phyloP scores from a whole-genome alignment of 208 protist genomes.

The Crithidia fasciculata region DNA sequence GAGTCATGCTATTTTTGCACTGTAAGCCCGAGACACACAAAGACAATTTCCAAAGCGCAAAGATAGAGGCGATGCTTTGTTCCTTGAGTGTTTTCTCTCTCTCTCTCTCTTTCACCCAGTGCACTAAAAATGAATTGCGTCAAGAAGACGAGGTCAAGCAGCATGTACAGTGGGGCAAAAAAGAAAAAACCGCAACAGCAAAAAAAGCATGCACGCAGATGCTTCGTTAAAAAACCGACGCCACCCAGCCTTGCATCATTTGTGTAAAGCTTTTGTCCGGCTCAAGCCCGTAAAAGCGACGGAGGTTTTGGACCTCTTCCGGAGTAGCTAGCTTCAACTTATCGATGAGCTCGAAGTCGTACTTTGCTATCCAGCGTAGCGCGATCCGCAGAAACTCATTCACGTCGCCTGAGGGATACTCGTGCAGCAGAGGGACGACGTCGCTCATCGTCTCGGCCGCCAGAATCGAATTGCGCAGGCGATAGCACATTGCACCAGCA shows the following conservation, averaged over 20 bases:
- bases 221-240: slow-evolving; percentile 22
- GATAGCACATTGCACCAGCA: slow-evolving; percentile 62
- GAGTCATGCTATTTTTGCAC: too few relatives aligned
- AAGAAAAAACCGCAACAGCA: background rate
- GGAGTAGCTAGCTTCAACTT: slow-evolving; percentile 41
- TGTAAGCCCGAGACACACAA: too few relatives aligned
- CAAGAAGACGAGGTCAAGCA: too few relatives aligned
- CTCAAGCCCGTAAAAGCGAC: slow-evolving; percentile 32
- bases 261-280: slow-evolving; percentile 11
- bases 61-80: too few relatives aligned
- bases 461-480: slow-evolving; percentile 52
- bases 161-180: background rate
- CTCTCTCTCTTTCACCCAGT: too few relatives aligned
- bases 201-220: background rate
- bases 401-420: slow-evolving; percentile 58
- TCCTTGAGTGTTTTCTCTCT: too few relatives aligned
- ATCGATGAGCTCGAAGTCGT: slow-evolving; percentile 43
- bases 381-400: slow-evolving; percentile 63
- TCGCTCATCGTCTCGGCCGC: slow-evolving; percentile 38
- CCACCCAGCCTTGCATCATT: slow-evolving; percentile 26
- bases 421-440: slow-evolving; percentile 70
- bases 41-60: too few relatives aligned
- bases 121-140: too few relatives aligned
- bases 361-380: slow-evolving; percentile 55
- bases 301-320: slow-evolving; percentile 41